Evolutionary conservation across 169 alveolate species (phyloP), one percentile per base, ranked within the genome.

Genomic region (Cryptosporidium bovis): DNA sequence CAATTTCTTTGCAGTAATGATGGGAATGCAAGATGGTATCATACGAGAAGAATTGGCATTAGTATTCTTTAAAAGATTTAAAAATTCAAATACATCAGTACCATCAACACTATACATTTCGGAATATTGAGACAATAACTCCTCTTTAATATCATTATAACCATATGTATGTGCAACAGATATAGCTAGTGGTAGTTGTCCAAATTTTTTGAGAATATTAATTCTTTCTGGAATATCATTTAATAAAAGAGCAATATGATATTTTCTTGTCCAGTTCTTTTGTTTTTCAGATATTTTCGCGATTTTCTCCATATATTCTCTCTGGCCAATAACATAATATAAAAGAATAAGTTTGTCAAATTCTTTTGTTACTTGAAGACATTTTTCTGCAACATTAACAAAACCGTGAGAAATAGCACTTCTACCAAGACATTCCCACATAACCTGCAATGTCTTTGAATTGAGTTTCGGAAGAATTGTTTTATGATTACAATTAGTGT

Each of bases 351-450:
- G 50, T 34, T 77, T 56, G 40, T 77, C 87, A 62, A 77, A 62
- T 40, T 77, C 87, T 48, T 77, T 77, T 1, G 71, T 62, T 20
- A 77, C 50, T 60, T 77, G 87, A 29, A 77, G 71, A 62, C 87
- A 77, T 46, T 77, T 77, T 29, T 77, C 87, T 27, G 87, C 87
- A 40, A 77, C 71, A 62, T 77, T 77, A 44, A 77, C 48, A 33
- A 60, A 77, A 20, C 87, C 87, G 24, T 77, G 69, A 33, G 77
- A 34, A 62, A 77, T 34, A 12, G 87, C 87, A 46, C 71, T 77
- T 40, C 71, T 34, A 20, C 87, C 71, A 15, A 77, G 71, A 24
- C 87, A 60, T 5, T 77, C 71, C 87, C 87, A 77, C 87, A 77
- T 77, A 13, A 40, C 55, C n/a, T 60, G 64, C 13, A 77, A 50